phyloP scores from a whole-genome alignment of 768 basidiomycete species.

The Strobilomyces echinocephalus region DNA sequence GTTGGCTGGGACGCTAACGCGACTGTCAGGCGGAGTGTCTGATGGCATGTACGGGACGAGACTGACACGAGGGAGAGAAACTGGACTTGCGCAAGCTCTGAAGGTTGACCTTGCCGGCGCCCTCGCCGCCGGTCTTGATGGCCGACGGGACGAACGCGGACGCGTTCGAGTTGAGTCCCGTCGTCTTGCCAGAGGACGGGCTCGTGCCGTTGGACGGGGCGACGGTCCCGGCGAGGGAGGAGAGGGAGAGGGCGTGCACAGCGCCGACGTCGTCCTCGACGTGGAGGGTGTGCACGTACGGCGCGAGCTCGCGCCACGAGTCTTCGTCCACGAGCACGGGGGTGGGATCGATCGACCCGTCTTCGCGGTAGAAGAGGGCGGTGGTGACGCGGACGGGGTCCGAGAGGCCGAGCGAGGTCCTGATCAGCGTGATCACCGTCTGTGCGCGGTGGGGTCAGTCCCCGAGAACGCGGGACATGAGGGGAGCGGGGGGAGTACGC shows the following conservation, averaged over 20 bases:
- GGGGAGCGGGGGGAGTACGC: background rate
- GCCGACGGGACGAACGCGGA: conserved; percentile 22
- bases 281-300: conserved; percentile 30
- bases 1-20: conserved; percentile 20
- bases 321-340: conserved; percentile 27
- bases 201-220: background rate
- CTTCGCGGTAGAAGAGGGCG: conserved; percentile 29
- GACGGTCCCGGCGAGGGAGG: conserved; percentile 3
- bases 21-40: conserved; percentile 1
- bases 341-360: conserved; percentile 22
- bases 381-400: conserved; percentile 18
- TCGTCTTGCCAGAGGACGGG: background rate
- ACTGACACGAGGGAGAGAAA: conserved; percentile 25
- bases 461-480: background rate
- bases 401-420: conserved; percentile 9
- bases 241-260: background rate
- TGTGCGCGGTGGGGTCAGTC: background rate
- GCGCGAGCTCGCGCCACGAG: conserved; percentile 30
- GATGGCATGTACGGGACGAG: too few relatives aligned
- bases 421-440: conserved; percentile 27
- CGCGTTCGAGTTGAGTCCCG: conserved; percentile 23
- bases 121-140: conserved; percentile 19
- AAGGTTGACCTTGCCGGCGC: conserved; percentile 10
- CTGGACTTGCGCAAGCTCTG: conserved; percentile 14
- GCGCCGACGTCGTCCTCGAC: conserved; percentile 23